A percentile compares a stretch with the other conserved stretches of the same genome.
These are phyloP conservation scores for Leucocoprinus leucothites DNA, from an alignment of 768 basidiomycete species.

Conservation along the genomic window DNA sequence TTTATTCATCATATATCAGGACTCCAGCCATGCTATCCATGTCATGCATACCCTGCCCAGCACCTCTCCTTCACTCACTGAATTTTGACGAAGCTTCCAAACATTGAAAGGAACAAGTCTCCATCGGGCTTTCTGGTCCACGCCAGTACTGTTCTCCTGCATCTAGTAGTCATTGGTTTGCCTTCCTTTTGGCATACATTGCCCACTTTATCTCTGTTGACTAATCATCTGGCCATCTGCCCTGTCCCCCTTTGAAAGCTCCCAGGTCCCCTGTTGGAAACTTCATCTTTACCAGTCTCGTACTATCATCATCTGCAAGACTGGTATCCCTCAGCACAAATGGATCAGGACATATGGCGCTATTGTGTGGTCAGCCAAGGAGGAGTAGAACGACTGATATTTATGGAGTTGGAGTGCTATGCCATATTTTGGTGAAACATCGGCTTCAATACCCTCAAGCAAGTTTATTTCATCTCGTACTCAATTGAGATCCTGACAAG, in stretches of 20 bases:
- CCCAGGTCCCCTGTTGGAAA: slow-evolving; percentile 26
- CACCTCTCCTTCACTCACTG: background rate
- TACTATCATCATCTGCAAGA: slow-evolving; percentile 33
- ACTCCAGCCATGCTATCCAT: background rate
- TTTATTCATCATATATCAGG: too few species aligned
- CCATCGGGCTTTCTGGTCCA: background rate
- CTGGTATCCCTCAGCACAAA: slow-evolving; percentile 40
- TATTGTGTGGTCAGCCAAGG: slow-evolving; percentile 41
- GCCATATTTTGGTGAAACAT: slow-evolving; percentile 38
- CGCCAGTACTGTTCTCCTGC: background rate
- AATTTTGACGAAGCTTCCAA: background rate
- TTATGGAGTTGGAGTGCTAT: slow-evolving; percentile 41
- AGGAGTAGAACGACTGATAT: slow-evolving; percentile 43
- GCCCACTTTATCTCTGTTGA: slow-evolving; percentile 16
- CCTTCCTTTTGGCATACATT: background rate
- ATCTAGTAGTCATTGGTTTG: background rate
- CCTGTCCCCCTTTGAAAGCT: slow-evolving; percentile 25
- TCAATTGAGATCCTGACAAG: slow-evolving; percentile 20
- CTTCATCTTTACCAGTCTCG: slow-evolving; percentile 33
- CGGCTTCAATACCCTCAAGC: slow-evolving; percentile 46
- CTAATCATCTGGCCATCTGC: slow-evolving; percentile 28
- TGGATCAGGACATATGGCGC: slow-evolving; percentile 46
- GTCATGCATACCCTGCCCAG: background rate
- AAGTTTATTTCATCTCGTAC: slow-evolving; percentile 11
- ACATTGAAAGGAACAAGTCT: background rate